Evolutionary conservation across 257 asterid species (phyloP).

Genomic region (Coffea canephora): DNA sequence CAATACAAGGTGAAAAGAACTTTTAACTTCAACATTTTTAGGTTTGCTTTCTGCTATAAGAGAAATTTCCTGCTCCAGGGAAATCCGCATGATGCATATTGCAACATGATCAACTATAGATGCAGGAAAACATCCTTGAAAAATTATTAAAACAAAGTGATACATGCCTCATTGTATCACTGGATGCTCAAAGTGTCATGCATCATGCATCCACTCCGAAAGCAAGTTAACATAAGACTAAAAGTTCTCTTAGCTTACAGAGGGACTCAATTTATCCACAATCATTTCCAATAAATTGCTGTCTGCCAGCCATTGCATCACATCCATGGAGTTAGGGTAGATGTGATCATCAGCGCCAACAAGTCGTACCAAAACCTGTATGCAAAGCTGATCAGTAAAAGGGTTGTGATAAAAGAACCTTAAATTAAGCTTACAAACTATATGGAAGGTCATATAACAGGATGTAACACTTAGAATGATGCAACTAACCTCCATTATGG

Average conservation of each 20-base stretch:
- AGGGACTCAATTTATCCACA: slow-evolving; percentile 76
- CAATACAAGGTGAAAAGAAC: not conserved
- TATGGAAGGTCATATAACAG: not conserved
- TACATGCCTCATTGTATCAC: not conserved
- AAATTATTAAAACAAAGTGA: not conserved
- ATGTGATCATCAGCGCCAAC: slow-evolving; percentile 89
- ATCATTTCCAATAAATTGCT: slow-evolving; percentile 94
- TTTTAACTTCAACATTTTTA: not conserved
- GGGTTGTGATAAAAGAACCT: not conserved
- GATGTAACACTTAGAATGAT: slow-evolving; percentile 6
- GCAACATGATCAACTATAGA: not conserved
- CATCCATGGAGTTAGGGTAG: slow-evolving; percentile 75
- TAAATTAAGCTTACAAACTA: slow-evolving; percentile 18
- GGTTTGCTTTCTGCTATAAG: not conserved
- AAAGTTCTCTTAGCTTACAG: slow-evolving; percentile 41
- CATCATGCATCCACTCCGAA: not conserved
- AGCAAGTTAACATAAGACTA: not conserved
- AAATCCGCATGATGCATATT: not conserved
- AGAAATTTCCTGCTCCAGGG: not conserved
- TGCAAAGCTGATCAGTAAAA: slow-evolving; percentile 26
- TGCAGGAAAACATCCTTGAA: not conserved
- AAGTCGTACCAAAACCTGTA: slow-evolving; percentile 90
- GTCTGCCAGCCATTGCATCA: slow-evolving; percentile 95
- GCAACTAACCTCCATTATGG: slow-evolving; percentile 90
- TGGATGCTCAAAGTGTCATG: not conserved